Base-by-base conservation (phyloP, 1,139 yeast genomes). In the Protomyces lactucae-debilis region DNA sequence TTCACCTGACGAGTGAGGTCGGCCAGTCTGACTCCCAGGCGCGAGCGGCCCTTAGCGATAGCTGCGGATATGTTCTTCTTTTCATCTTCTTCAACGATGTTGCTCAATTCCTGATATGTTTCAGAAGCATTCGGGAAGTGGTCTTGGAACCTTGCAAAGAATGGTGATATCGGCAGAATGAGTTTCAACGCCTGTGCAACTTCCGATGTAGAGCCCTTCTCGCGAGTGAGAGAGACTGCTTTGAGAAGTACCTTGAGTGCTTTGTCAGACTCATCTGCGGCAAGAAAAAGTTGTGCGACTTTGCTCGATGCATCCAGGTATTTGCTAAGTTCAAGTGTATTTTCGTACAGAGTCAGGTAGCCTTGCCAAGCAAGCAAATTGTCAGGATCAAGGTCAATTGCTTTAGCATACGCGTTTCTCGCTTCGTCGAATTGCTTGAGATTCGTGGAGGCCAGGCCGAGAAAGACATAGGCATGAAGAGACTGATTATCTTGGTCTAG, bases 281-380 rank as follows among this genome's bases (percentile, higher is more conserved):
- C 63, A 37, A 71, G 71, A 45, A 68, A 70, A 25, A 73, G 67
- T 46, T 67, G 65, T 4, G 73, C 66, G 25, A 74, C 56, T 3
- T 72, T 71, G 23, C 70, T 69, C 12, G 80, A 65, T 1, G 77
- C 73, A 0, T 74, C 68, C 32, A 83, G 68, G 10, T 78, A 72
- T 32, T 76, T 76, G 21, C 77, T 73, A 65, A 78, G 79, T 25
- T 78, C 75, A 2, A 77, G 77, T 55, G 82, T 73, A 5, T 82
- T 77, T 0, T 76, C 75, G 71, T 87, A 85, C 69, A 86, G 82
- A 14, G 76, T 72, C 67, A 84, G 76, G 67, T 86, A 79, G 0
- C 97, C 98, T 72, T 88, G 90, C 96, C 95, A 91, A 0, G 93
- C 95, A 35, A 82, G 73, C 0, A 84, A 68, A 64, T 85, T 83